These are phyloP conservation scores for Sporothrix brunneoviolacea DNA, from an alignment of 2,329 filamentous ascomycete genomes.

Conservation along the genomic window DNA sequence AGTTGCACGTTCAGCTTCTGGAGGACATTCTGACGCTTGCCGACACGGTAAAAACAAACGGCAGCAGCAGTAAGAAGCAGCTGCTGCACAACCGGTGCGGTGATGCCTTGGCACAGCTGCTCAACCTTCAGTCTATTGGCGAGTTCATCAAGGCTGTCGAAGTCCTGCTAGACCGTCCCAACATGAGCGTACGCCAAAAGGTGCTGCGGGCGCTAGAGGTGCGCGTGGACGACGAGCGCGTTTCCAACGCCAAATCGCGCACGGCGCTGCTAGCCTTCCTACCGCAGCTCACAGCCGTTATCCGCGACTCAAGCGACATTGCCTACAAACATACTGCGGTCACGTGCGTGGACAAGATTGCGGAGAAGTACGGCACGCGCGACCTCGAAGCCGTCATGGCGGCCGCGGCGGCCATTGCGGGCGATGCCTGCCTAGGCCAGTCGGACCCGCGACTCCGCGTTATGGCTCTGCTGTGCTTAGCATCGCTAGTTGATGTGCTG, in stretches of 20 bases:
- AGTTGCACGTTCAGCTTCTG: constrained; percentile 61
- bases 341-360: constrained; percentile 84
- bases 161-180: constrained; percentile 67
- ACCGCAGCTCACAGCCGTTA: constrained; percentile 68
- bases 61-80: constrained; percentile 26
- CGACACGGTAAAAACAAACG: constrained; percentile 48
- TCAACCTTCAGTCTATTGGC: constrained; percentile 75
- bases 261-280: constrained; percentile 70
- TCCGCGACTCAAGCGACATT: constrained; percentile 65
- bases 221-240: constrained; percentile 67
- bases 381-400: constrained; percentile 69
- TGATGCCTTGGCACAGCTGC: constrained; percentile 68
- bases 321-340: constrained; percentile 80
- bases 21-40: constrained; percentile 61
- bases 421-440: constrained; percentile 69
- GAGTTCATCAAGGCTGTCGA: constrained; percentile 89
- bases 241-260: constrained; percentile 61
- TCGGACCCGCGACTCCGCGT: constrained; percentile 65
- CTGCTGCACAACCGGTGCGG: constrained; percentile 53
- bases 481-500: constrained; percentile 82
- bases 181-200: constrained; percentile 69
- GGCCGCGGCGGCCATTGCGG: constrained; percentile 70
- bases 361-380: constrained; percentile 92
- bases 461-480: constrained; percentile 81
- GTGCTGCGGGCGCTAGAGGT: constrained; percentile 74